phyloP scores from a whole-genome alignment of 371 early-diverging fungal genomes.

The Gilbertella persicaria region DNA sequence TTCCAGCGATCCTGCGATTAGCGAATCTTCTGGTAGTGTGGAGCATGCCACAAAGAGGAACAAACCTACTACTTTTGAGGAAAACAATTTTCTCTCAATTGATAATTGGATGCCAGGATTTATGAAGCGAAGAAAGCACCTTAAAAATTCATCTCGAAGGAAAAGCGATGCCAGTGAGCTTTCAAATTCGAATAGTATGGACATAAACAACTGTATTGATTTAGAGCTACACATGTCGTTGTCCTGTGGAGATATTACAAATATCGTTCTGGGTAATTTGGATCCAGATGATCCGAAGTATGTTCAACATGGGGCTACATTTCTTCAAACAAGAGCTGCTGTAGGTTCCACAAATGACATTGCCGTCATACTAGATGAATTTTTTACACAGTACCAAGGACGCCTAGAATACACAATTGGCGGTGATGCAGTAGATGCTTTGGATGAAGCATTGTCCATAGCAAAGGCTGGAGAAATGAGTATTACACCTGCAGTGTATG shows the following conservation, averaged over 20 bases:
- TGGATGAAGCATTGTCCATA: slow-evolving; percentile 54
- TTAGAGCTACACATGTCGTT: slow-evolving; percentile 60
- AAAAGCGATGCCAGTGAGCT: slow-evolving; percentile 8
- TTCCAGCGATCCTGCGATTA: neutral
- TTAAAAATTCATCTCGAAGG: slow-evolving; percentile 3
- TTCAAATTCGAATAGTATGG: neutral
- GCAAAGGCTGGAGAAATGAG: slow-evolving; percentile 63
- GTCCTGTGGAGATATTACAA: slow-evolving; percentile 57
- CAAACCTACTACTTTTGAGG: slow-evolving; percentile 4
- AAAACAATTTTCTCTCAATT: neutral
- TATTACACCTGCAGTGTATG: slow-evolving; percentile 51
- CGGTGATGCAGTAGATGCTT: slow-evolving; percentile 49
- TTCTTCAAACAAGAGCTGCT: neutral
- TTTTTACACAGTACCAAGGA: slow-evolving; percentile 27
- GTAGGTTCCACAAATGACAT: neutral
- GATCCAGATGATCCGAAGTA: slow-evolving; percentile 9
- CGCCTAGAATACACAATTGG: slow-evolving; percentile 63
- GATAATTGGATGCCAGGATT: slow-evolving; percentile 12
- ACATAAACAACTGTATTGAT: slow-evolving; percentile 31
- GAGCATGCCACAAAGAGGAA: neutral
- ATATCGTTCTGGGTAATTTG: slow-evolving; percentile 51
- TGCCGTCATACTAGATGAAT: neutral
- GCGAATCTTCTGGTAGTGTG: too few species aligned
- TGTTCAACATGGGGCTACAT: neutral
- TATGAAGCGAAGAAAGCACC: slow-evolving; percentile 1